Conservation (phyloP, 352 stramenopile genomes). For the Phytopythium chamaehyphon region DNA sequence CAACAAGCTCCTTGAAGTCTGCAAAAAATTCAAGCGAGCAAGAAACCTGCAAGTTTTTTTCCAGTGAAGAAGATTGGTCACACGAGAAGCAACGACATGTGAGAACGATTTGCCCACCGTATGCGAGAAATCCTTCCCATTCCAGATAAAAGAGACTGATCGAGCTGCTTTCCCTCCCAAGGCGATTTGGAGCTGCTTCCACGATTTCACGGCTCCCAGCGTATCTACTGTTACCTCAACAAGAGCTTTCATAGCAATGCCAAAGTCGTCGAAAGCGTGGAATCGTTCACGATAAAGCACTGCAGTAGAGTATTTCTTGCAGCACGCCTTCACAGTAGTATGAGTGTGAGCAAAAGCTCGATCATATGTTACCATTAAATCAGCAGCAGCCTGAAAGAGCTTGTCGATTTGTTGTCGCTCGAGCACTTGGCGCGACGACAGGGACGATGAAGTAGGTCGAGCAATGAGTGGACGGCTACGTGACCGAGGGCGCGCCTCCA, state of each 20-base stretch:
- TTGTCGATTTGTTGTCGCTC: slow-evolving; percentile 13
- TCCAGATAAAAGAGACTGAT: slow-evolving; percentile 45
- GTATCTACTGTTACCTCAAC: slow-evolving; percentile 23
- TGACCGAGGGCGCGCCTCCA: slow-evolving; percentile 10
- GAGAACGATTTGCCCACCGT: slow-evolving; percentile 11
- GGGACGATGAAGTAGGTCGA: neutral
- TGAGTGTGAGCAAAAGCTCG: slow-evolving; percentile 17
- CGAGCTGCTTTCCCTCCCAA: neutral
- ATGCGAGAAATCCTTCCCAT: slow-evolving; percentile 41
- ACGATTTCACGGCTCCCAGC: slow-evolving; percentile 35
- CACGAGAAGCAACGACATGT: no score
- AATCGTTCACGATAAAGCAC: slow-evolving; percentile 57
- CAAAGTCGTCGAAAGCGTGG: slow-evolving; percentile 56
- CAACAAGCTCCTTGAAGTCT: slow-evolving; percentile 24
- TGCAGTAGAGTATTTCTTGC: slow-evolving; percentile 29
- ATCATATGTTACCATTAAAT: slow-evolving; percentile 34
- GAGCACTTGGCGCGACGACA: neutral
- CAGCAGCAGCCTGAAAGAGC: slow-evolving; percentile 29
- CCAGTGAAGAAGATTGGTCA: no score
- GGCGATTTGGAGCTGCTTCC: slow-evolving; percentile 15
- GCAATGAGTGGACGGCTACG: slow-evolving; percentile 1
- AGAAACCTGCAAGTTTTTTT: slow-evolving; percentile 25
- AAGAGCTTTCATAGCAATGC: slow-evolving; percentile 21
- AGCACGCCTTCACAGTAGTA: slow-evolving; percentile 9
- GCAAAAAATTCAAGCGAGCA: slow-evolving; percentile 49